These are phyloP conservation scores for Oleoguttula mirabilis DNA, from an alignment of 495 filamentous ascomycete genomes.

Conservation along the genomic window DNA sequence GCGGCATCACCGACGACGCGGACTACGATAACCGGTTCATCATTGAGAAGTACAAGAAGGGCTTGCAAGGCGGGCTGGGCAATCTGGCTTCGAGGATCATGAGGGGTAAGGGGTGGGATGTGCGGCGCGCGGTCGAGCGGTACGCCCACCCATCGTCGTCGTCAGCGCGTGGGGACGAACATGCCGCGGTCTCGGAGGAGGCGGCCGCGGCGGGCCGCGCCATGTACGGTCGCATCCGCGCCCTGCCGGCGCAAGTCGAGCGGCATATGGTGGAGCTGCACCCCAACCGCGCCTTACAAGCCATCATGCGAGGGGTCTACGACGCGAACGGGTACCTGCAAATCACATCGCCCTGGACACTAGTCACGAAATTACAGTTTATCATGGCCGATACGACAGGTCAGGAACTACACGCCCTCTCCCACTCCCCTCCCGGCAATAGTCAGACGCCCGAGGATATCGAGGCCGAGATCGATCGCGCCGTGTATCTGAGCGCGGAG, in stretches of 20 bases:
- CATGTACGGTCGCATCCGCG: background rate
- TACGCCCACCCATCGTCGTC: conserved; percentile 20
- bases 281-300: conserved; percentile 50
- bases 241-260: conserved; percentile 34
- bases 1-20: conserved; percentile 59
- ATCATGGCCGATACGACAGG: conserved; percentile 5
- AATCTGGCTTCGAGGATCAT: conserved; percentile 64
- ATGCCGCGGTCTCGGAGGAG: conserved; percentile 1
- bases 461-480: conserved; percentile 32
- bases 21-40: conserved; percentile 75
- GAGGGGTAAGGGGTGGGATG: conserved; percentile 52
- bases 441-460: background rate
- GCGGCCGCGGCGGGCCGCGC: background rate
- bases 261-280: conserved; percentile 52
- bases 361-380: conserved; percentile 12
- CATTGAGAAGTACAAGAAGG: conserved; percentile 63
- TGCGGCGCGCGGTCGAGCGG: conserved; percentile 42
- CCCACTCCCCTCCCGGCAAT: background rate
- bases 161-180: background rate
- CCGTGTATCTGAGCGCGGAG: conserved; percentile 62
- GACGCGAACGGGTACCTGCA: conserved; percentile 60
- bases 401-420: background rate
- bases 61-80: conserved; percentile 60
- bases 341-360: conserved; percentile 44
- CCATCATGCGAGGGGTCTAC: conserved; percentile 51